Base-by-base conservation (phyloP, 1,139 yeast species). In the Lodderomyces jiufengensis region DNA sequence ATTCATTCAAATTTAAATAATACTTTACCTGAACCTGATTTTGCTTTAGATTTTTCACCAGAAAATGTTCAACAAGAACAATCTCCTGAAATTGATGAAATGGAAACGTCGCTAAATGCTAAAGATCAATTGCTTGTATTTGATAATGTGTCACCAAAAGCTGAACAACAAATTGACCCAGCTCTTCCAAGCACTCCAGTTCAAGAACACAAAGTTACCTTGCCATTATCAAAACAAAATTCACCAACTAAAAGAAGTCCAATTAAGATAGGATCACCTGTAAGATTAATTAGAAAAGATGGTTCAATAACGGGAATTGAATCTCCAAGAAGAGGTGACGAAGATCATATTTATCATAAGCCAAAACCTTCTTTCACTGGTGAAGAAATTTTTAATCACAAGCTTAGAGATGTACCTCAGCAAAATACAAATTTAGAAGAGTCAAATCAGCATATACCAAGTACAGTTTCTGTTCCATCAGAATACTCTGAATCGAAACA, bases 181-280 rank as follows among this genome's bases (percentile, higher is more conserved):
- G 24, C 9, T 15, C 13, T 8, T 9, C 23, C n/a, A 5, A 21
- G 13, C 6, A 10, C 30, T n/a, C 24, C 23, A 10, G 8, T 27
- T 4, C 18, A 9, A 22, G 30, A 27, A 18, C 23, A 21, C 10
- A n/a, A 20, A 4, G 30, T 27, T 5, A 13, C 27, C 27, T 10
- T 25, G 27, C 12, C 13, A 13, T 12, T 15, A 30, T 10, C 28
- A 9, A 12, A 13, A 22, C 10, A 31, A 29, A n/a, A 5, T 9
- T 20, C 24, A 3, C 38, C 45, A 9, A 41, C 47, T 20, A 53
- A 46, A 30, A 47, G 45, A 27, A 46, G 59, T 16, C 66, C 71
- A 3, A 68, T 69, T 30, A 68, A 69, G 44, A 65, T 68, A 37
- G 62, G 64, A 5, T 63, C 70, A 2, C 74, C 75, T 1, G 53